A percentile compares a stretch with the other conserved stretches of the same genome.
Evolutionary conservation across 2,329 filamentous ascomycete genomes (phyloP).

Genomic region (Dryadomyces quercus-mongolicae): DNA sequence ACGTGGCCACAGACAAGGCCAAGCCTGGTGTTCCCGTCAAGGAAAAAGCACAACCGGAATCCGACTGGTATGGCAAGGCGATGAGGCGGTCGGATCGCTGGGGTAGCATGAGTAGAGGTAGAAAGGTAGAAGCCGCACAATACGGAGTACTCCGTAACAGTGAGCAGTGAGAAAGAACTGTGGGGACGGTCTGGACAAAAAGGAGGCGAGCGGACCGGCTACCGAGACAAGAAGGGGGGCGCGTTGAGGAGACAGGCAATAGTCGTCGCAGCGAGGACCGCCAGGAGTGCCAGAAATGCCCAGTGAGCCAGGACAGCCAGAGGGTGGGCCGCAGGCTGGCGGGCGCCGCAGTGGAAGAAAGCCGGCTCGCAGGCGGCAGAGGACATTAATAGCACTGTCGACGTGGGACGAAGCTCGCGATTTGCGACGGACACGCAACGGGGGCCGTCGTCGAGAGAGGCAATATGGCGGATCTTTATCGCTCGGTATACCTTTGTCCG

Average conservation of each 20-base stretch:
- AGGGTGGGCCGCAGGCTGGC: background rate
- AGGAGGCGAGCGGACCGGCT: background rate
- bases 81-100: background rate
- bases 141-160: too few species aligned
- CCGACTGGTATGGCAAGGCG: background rate
- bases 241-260: too few species aligned
- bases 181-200: background rate
- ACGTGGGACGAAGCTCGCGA: background rate
- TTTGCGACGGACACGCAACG: background rate
- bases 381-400: background rate
- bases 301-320: background rate
- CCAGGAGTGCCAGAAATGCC: too few species aligned
- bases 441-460: background rate
- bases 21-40: constrained; percentile 7
- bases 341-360: background rate
- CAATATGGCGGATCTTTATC: background rate
- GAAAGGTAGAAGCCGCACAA: background rate
- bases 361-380: background rate
- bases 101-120: background rate
- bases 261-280: too few species aligned
- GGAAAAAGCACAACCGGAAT: background rate
- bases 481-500: background rate
- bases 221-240: too few species aligned
- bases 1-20: constrained; percentile 9
- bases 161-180: background rate